Conservation (phyloP, 441 rosid genomes). For the Adansonia grandidieri region DNA sequence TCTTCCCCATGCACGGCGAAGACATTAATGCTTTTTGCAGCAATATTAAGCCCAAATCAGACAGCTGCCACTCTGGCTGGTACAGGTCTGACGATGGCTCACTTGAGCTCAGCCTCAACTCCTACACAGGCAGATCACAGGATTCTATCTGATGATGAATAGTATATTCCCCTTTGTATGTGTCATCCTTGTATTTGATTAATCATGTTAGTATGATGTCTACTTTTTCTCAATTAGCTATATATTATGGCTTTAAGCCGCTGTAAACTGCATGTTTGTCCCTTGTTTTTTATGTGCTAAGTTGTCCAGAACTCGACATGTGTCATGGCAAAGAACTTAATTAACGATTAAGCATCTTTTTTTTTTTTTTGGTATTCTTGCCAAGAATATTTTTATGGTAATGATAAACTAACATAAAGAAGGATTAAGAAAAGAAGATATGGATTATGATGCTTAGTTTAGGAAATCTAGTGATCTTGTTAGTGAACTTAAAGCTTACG, state of each 20-base stretch:
- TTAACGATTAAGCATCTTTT: slow-evolving; percentile 9
- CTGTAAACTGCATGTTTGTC: background rate
- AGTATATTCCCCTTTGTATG: background rate
- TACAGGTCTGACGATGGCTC: slow-evolving; percentile 41
- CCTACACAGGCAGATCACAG: slow-evolving; percentile 53
- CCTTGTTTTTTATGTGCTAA: slow-evolving; percentile 24
- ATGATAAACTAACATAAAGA: background rate
- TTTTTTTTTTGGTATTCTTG: background rate
- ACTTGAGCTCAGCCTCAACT: slow-evolving; percentile 80
- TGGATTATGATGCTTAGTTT: background rate
- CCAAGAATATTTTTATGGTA: slow-evolving; percentile 6
- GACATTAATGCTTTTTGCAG: slow-evolving; percentile 46
- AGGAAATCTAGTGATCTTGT: background rate
- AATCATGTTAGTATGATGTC: slow-evolving; percentile 13
- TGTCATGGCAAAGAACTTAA: slow-evolving; percentile 31
- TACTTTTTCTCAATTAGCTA: slow-evolving; percentile 14
- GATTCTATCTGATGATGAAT: slow-evolving; percentile 35
- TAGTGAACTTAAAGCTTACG: background rate
- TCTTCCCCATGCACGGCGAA: slow-evolving; percentile 82
- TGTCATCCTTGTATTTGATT: background rate
- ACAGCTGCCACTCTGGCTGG: slow-evolving; percentile 39
- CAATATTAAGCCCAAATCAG: slow-evolving; percentile 40
- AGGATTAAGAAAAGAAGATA: background rate
- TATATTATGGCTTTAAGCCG: slow-evolving; percentile 21
- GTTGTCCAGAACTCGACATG: slow-evolving; percentile 25